These are phyloP conservation scores for Umbelopsis ramanniana DNA, from an alignment of 192 early-diverging fungal species.

Conservation along the genomic window DNA sequence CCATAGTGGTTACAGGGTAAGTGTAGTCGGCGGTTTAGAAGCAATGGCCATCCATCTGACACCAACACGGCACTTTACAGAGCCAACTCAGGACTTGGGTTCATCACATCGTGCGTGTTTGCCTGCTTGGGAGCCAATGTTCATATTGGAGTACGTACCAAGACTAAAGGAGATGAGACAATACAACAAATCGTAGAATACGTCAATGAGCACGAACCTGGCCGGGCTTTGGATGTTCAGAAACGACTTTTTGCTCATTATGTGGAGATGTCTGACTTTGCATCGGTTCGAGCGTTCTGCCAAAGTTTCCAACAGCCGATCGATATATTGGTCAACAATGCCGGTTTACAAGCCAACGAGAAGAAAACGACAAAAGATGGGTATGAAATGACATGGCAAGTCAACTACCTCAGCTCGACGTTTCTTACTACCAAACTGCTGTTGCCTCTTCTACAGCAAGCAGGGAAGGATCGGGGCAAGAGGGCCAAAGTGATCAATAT, in stretches of 20 bases:
- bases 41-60: background rate
- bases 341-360: background rate
- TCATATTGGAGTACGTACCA: conserved; percentile 1
- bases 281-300: conserved; percentile 1
- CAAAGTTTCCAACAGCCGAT: background rate
- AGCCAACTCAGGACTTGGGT: conserved; percentile 4
- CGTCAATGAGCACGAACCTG: background rate
- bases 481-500: background rate
- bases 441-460: background rate
- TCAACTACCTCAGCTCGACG: conserved; percentile 7
- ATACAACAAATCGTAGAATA: background rate
- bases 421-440: background rate
- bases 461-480: background rate
- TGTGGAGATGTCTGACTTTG: conserved; percentile 10
- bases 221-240: background rate
- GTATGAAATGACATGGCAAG: conserved; percentile 10
- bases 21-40: background rate
- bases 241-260: background rate
- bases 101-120: background rate
- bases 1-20: background rate
- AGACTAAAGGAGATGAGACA: background rate
- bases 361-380: conserved; percentile 8
- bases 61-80: background rate
- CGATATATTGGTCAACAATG: conserved; percentile 9
- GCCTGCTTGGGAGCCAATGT: conserved; percentile 17